These are phyloP conservation scores for Fraxinus sp. DNA, from an alignment of 305 asterid genomes.

Conservation along the genomic window DNA sequence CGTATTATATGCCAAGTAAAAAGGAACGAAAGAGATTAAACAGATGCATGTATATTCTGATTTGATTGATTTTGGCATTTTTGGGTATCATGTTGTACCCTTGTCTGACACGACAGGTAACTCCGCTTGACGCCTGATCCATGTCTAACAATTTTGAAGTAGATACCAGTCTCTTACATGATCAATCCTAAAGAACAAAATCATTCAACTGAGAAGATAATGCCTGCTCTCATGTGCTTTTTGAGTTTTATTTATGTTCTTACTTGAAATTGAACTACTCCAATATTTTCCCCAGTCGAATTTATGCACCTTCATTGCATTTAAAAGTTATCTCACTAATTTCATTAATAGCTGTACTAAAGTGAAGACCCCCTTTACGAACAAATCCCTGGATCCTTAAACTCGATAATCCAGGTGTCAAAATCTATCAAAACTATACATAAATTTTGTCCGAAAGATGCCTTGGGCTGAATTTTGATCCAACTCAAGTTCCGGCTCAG, in stretches of 20 bases:
- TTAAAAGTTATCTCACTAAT: not conserved
- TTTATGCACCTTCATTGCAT: not conserved
- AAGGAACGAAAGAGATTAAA: not conserved
- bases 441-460: not conserved
- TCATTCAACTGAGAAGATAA: not conserved
- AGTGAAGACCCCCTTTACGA: not conserved
- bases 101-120: not conserved
- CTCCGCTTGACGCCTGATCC: not conserved
- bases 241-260: not conserved
- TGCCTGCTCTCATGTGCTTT: not conserved
- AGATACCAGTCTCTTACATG: not conserved
- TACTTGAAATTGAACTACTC: not conserved
- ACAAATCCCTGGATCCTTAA: not conserved
- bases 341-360: not conserved
- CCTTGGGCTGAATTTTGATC: not conserved
- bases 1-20: not conserved
- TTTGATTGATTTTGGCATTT: not conserved
- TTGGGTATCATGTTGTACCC: not conserved
- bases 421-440: not conserved
- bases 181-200: not conserved
- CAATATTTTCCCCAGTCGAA: not conserved
- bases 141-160: not conserved
- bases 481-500: not conserved
- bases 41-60: not conserved
- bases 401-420: not conserved